These are phyloP conservation scores for Nothophaeocryptopus gaeumannii DNA, from an alignment of 2,329 filamentous ascomycete species.

Conservation along the genomic window DNA sequence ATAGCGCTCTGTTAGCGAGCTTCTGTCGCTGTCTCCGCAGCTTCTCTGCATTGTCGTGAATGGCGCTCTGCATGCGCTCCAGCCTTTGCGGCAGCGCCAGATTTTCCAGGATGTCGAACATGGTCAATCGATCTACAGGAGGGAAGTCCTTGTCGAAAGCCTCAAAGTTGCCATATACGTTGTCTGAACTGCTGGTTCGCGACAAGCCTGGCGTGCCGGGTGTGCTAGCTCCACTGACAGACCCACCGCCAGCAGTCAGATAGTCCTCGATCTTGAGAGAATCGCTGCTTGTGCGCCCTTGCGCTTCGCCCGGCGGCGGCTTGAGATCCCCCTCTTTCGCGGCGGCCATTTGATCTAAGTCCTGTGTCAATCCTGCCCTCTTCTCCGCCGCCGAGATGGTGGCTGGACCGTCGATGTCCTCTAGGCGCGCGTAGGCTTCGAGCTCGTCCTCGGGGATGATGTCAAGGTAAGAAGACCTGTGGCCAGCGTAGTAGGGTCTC, in stretches of 20 bases:
- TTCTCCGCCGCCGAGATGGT: not conserved
- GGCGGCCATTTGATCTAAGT: conserved; percentile 32
- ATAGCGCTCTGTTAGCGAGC: conserved; percentile 69
- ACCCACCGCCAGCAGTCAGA: conserved; percentile 40
- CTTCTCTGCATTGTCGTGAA: conserved; percentile 80
- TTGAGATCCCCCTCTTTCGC: conserved; percentile 30
- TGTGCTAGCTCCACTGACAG: conserved; percentile 31
- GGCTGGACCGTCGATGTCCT: conserved; percentile 23
- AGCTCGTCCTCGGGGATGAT: conserved; percentile 31
- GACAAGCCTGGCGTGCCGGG: conserved; percentile 58
- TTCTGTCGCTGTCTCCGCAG: conserved; percentile 79
- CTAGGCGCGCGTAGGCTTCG: conserved; percentile 27
- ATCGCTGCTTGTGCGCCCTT: conserved; percentile 17
- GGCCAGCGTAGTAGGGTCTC: conserved; percentile 29
- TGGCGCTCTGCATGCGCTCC: conserved; percentile 81
- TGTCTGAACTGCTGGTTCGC: conserved; percentile 77
- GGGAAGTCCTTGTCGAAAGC: conserved; percentile 79
- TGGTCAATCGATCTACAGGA: conserved; percentile 81
- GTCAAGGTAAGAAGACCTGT: conserved; percentile 29
- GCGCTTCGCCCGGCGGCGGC: conserved; percentile 14
- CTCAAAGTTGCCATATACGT: conserved; percentile 71
- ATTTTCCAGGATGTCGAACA: conserved; percentile 93
- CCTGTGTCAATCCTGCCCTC: conserved; percentile 15
- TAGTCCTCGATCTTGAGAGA: conserved; percentile 29
- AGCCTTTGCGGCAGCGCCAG: conserved; percentile 83